Conservation (phyloP, 2,329 filamentous ascomycete genomes). For the Periconia macrospinosa region DNA sequence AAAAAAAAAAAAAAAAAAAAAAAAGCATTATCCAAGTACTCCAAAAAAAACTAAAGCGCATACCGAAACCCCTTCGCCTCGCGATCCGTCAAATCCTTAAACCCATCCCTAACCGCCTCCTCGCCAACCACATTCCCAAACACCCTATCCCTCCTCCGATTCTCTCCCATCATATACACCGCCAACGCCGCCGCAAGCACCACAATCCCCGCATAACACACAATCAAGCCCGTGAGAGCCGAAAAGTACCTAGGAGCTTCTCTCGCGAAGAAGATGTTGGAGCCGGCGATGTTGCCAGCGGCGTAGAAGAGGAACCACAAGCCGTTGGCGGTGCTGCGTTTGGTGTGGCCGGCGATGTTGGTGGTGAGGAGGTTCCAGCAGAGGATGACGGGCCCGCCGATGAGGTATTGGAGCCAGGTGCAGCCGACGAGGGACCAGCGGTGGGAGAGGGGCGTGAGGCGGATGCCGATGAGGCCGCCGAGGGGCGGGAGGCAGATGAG, state of each 20-base stretch:
- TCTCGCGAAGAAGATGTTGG: slow-evolving; percentile 50
- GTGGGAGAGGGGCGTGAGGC: slow-evolving; percentile 47
- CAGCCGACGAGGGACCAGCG: slow-evolving; percentile 55
- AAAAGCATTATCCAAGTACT: no score
- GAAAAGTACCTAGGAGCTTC: slow-evolving; percentile 51
- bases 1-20: no score
- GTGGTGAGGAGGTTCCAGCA: slow-evolving; percentile 54
- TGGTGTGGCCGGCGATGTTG: slow-evolving; percentile 54
- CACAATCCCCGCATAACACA: slow-evolving; percentile 50
- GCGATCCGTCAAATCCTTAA: slow-evolving; percentile 38
- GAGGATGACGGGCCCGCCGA: slow-evolving; percentile 55
- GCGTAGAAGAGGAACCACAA: slow-evolving; percentile 55
- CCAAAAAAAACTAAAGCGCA: slow-evolving; percentile 21
- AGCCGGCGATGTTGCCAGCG: slow-evolving; percentile 53
- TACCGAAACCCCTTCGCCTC: slow-evolving; percentile 39
- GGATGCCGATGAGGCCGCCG: slow-evolving; percentile 54
- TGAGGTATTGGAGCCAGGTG: slow-evolving; percentile 55
- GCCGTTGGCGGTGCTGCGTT: slow-evolving; percentile 53
- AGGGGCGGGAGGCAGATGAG: slow-evolving; percentile 51
- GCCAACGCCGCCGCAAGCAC: slow-evolving; percentile 30
- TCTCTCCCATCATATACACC: slow-evolving; percentile 38
- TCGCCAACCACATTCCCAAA: slow-evolving; percentile 33
- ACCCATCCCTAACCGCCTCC: slow-evolving; percentile 36
- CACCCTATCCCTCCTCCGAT: slow-evolving; percentile 29
- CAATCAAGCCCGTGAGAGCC: slow-evolving; percentile 47